These are phyloP conservation scores for Vaccinium darrowii DNA, from an alignment of 148 eudicot species.

Conservation along the genomic window DNA sequence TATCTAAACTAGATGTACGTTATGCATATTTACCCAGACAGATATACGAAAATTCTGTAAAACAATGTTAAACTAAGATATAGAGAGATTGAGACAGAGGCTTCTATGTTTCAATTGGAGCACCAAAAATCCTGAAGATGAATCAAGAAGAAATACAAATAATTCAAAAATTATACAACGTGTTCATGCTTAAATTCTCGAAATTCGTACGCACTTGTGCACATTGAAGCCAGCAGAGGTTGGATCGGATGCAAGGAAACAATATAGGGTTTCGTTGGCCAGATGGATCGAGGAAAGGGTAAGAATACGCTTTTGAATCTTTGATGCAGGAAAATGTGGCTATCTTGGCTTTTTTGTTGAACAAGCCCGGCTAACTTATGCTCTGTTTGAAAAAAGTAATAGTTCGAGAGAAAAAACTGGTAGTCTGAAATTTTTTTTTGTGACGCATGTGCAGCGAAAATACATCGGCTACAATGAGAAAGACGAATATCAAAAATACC, in stretches of 20 bases:
- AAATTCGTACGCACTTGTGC: conserved; percentile 6
- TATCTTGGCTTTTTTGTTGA: background rate
- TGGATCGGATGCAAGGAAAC: background rate
- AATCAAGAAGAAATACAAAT: background rate
- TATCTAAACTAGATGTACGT: background rate
- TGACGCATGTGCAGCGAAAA: too few relatives aligned
- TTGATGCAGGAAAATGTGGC: background rate
- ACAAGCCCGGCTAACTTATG: background rate
- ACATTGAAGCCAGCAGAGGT: conserved; percentile 5
- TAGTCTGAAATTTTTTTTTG: too few relatives aligned
- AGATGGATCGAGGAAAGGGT: background rate
- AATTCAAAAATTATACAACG: background rate
- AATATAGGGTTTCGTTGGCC: background rate
- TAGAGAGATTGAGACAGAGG: background rate
- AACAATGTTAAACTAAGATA: too few relatives aligned
- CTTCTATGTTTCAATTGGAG: background rate
- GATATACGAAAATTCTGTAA: background rate
- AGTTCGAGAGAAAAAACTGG: too few relatives aligned
- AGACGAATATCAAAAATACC: too few relatives aligned
- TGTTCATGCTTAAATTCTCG: background rate
- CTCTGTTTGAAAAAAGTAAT: too few relatives aligned
- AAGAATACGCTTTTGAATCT: background rate
- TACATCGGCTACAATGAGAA: too few relatives aligned
- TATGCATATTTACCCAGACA: background rate
- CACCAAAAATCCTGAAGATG: background rate